phyloP scores from a whole-genome alignment of 371 early-diverging fungal genomes.

The Mucor piriformis region DNA sequence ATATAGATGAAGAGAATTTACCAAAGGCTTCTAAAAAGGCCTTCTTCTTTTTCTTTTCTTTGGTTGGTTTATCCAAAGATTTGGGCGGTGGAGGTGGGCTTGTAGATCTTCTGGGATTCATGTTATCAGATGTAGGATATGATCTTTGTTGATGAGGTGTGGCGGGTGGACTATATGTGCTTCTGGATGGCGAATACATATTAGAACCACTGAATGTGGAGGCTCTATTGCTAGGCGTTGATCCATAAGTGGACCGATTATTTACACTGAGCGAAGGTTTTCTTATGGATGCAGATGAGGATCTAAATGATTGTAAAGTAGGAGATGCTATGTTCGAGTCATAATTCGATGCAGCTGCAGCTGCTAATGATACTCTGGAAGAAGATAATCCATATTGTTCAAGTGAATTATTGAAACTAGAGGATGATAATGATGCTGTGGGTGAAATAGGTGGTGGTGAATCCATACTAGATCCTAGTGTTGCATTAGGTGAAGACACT shows the following conservation, averaged over 20 bases:
- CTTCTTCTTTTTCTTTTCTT: slow-evolving; percentile 42
- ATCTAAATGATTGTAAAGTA: slow-evolving; percentile 13
- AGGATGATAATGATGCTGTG: slow-evolving; percentile 23
- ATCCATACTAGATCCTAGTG: slow-evolving; percentile 10
- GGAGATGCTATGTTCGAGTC: slow-evolving; percentile 18
- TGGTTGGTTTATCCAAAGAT: slow-evolving; percentile 3
- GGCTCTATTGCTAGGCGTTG: neutral
- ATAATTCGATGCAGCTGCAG: neutral
- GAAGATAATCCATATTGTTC: slow-evolving; percentile 4
- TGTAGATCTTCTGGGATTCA: slow-evolving; percentile 10
- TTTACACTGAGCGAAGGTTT: slow-evolving; percentile 17
- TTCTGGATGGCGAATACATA: neutral
- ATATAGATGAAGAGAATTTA: slow-evolving; percentile 38
- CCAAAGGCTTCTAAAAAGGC: slow-evolving; percentile 44
- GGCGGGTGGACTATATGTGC: slow-evolving; percentile 17
- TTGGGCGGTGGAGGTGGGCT: slow-evolving; percentile 13
- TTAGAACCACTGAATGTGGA: neutral
- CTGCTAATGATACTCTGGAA: neutral
- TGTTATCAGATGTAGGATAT: slow-evolving; percentile 13
- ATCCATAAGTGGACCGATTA: neutral
- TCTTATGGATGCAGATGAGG: neutral
- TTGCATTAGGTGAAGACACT: slow-evolving; percentile 28
- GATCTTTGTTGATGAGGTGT: slow-evolving; percentile 20
- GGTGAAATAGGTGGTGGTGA: slow-evolving; percentile 17
- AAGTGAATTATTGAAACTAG: slow-evolving; percentile 19